Conservation (phyloP, 345 rosid species). For the Salix arbutifolia region DNA sequence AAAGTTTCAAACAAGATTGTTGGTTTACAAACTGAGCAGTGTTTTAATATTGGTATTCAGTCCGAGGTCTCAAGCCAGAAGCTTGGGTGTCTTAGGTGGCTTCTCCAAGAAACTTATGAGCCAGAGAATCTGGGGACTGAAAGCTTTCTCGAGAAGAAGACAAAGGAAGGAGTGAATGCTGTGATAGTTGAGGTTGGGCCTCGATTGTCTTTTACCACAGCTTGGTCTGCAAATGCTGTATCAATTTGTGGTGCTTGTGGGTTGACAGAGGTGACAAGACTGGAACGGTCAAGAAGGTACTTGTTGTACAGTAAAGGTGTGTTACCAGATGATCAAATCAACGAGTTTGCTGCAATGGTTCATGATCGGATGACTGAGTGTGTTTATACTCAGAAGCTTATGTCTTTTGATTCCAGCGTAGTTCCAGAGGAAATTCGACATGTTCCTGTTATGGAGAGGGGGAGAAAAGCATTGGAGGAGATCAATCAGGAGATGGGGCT, state of each 20-base stretch:
- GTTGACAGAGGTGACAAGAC: slow-evolving; percentile 60
- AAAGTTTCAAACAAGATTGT: slow-evolving; percentile 66
- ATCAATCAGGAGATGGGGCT: slow-evolving; percentile 89
- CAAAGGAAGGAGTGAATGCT: slow-evolving; percentile 50
- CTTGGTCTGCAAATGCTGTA: slow-evolving; percentile 92
- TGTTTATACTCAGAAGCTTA: slow-evolving; percentile 51
- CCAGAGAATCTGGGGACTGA: slow-evolving; percentile 72
- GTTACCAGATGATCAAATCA: slow-evolving; percentile 48
- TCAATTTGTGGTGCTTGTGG: slow-evolving; percentile 83
- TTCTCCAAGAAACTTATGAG: slow-evolving; percentile 85
- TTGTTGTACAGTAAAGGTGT: slow-evolving; percentile 55
- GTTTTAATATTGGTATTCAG: slow-evolving; percentile 68
- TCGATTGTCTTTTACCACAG: slow-evolving; percentile 79
- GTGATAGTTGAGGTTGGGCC: slow-evolving; percentile 85
- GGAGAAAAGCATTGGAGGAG: slow-evolving; percentile 77
- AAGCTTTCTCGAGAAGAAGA: slow-evolving; percentile 79
- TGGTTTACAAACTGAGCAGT: slow-evolving; percentile 72
- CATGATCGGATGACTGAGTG: slow-evolving; percentile 94
- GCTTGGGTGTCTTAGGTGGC: slow-evolving; percentile 62
- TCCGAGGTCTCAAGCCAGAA: slow-evolving; percentile 44
- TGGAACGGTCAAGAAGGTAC: slow-evolving; percentile 88
- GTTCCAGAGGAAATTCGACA: slow-evolving; percentile 65
- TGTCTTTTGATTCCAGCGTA: slow-evolving; percentile 63
- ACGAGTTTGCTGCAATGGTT: slow-evolving; percentile 70
- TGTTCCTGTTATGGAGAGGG: slow-evolving; percentile 84